phyloP scores from a whole-genome alignment of 78 protist species.

The Chrysochromulina tobinii region DNA sequence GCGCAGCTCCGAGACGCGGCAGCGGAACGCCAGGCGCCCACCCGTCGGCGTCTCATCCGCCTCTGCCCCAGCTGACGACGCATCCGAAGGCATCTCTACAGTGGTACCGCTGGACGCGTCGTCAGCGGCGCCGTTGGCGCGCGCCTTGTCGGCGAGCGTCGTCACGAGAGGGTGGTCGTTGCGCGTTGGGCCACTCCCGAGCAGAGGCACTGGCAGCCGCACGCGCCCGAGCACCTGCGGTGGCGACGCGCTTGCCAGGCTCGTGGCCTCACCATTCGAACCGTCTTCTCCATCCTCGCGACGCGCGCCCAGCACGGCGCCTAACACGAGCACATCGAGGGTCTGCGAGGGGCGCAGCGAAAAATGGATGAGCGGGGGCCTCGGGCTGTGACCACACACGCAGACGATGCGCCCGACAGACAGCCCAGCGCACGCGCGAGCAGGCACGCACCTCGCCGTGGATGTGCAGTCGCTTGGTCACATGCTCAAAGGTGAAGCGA shows the following conservation, averaged over 20 bases:
- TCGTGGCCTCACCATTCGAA: too few relatives aligned
- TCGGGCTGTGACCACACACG: not conserved
- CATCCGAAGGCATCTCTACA: not conserved
- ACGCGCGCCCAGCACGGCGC: not conserved
- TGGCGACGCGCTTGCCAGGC: too few relatives aligned
- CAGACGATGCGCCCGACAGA: not conserved
- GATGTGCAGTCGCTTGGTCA: too few relatives aligned
- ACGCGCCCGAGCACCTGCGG: not conserved
- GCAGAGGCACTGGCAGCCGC: not conserved
- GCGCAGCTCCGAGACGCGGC: conserved; percentile 2
- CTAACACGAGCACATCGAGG: too few relatives aligned
- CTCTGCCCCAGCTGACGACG: not conserved
- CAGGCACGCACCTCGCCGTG: too few relatives aligned
- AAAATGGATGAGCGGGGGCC: too few relatives aligned
- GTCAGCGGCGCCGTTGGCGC: not conserved
- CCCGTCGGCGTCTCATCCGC: not conserved
- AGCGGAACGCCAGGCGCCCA: not conserved
- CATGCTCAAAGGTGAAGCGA: too few relatives aligned
- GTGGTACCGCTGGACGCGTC: too few relatives aligned
- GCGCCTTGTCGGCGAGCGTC: not conserved
- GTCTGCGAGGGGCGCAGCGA: too few relatives aligned
- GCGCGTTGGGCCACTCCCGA: not conserved
- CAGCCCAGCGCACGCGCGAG: too few relatives aligned
- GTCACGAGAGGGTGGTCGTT: not conserved
- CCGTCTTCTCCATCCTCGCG: too few relatives aligned